Evolutionary conservation across 352 stramenopile species (phyloP).

Genomic region (Globisporangium uncinulatum): DNA sequence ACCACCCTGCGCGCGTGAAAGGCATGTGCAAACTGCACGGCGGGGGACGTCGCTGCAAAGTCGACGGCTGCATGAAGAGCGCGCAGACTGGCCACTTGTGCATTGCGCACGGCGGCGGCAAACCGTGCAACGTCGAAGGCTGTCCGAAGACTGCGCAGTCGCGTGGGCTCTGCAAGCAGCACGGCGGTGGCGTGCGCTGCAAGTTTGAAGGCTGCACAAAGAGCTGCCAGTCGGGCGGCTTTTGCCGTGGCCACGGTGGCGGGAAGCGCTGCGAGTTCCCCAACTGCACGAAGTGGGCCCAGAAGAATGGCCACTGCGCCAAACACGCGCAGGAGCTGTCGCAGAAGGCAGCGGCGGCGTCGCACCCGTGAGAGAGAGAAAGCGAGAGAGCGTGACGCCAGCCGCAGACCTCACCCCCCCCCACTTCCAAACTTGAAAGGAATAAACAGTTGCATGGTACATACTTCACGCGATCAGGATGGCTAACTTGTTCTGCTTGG

Average conservation of each 20-base stretch:
- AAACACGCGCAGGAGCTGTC: slow-evolving; percentile 84
- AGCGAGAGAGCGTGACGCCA: not conserved
- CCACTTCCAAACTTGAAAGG: too few species aligned
- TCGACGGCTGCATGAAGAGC: slow-evolving; percentile 86
- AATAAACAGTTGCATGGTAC: too few species aligned
- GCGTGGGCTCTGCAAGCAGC: slow-evolving; percentile 78
- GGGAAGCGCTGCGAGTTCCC: slow-evolving; percentile 83
- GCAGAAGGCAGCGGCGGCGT: slow-evolving; percentile 19
- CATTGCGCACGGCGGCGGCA: slow-evolving; percentile 80
- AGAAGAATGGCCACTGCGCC: slow-evolving; percentile 84
- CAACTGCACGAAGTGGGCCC: slow-evolving; percentile 83
- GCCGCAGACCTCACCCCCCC: too few species aligned
- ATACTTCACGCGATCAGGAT: too few species aligned
- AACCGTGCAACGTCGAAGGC: slow-evolving; percentile 79
- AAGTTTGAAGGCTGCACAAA: slow-evolving; percentile 86
- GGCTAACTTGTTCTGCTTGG: too few species aligned
- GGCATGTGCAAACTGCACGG: slow-evolving; percentile 87
- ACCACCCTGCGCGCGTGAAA: slow-evolving; percentile 70
- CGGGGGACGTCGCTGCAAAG: slow-evolving; percentile 74
- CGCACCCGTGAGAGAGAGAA: slow-evolving; percentile 21
- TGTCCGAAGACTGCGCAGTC: slow-evolving; percentile 85
- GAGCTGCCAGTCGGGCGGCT: slow-evolving; percentile 81
- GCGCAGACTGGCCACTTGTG: slow-evolving; percentile 80
- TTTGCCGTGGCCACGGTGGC: slow-evolving; percentile 76
- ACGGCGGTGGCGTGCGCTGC: slow-evolving; percentile 79